Evolutionary conservation across 1,284 basidiomycete species (phyloP), one percentile per base, ranked within the genome.

Genomic region (Kwoniella shivajii): DNA sequence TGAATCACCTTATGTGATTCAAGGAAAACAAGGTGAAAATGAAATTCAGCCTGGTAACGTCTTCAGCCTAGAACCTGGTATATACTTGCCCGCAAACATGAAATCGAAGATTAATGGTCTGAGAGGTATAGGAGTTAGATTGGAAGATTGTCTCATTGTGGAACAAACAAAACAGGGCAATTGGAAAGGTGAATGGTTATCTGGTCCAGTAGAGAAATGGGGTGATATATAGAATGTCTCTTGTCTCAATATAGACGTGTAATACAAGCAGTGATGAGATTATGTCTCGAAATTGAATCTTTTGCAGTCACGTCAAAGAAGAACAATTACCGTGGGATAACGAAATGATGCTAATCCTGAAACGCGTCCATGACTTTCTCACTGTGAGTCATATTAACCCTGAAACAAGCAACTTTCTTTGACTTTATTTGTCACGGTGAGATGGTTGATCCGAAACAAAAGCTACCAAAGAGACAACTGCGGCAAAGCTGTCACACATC

Each of bases 91-190:
- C 3, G 14, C 42, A 6, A 29, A 46, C 1, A 60, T 54, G 1
- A 38, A 54, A n/a, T n/a, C n/a, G 47, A 51, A 33, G 55, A 59
- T 14, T 56, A 55, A 26, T 33, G 57, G 53, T 1, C 83, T 87
- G 61, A 85, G 83, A 36, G 80, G 87, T 75, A 85, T 90, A 51
- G 90, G 90, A 0, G 83, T 92, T 14, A 83, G 90, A 34, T 76
- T 92, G 45, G 90, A 92, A 69, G 90, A 92, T 69, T 90, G 88
- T 68, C 88, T 91, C 67, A 87, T 86, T 61, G 82, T 92, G 51
- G 38, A n/a, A 1, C 80, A 82, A 31, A 72, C 80, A 29, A 86
- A 87, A 0, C 68, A 69, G 0, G 80, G 72, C 9, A 26, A 43
- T 13, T 84, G 16, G 76, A 55, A 46, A 5, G 65, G 68, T 13